Conservation (phyloP, 139 green algal species). For the Penium margaritaceum region DNA sequence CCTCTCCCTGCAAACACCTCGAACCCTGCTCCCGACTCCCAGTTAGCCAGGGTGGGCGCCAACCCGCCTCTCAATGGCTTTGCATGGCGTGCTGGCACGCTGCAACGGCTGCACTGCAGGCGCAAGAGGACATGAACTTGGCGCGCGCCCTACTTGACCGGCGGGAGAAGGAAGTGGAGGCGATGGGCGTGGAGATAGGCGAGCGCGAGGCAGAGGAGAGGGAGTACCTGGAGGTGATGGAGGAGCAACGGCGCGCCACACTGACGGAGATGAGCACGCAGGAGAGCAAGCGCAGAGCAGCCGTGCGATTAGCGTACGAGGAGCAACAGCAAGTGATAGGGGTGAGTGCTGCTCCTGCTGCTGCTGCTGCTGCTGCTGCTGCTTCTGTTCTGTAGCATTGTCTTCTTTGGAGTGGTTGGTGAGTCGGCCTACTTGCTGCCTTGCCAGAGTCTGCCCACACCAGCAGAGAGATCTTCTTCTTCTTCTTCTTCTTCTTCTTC, state of each 20-base stretch:
- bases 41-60: background rate
- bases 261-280: background rate
- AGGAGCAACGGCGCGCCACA: slow-evolving; percentile 1
- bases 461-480: no score
- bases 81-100: background rate
- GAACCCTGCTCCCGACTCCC: background rate
- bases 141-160: no score
- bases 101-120: background rate
- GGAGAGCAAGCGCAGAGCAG: slow-evolving; percentile 3
- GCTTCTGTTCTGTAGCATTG: no score
- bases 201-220: background rate
- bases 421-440: background rate
- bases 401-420: background rate
- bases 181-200: slow-evolving; percentile 8
- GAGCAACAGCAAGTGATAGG: slow-evolving; percentile 14
- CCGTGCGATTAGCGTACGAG: slow-evolving; percentile 1
- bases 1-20: background rate
- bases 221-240: background rate
- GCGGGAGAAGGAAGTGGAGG: slow-evolving; percentile 26
- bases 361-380: no score
- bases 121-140: background rate
- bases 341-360: background rate
- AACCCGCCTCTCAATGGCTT: background rate
- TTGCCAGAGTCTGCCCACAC: no score
- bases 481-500: no score